phyloP scores from a whole-genome alignment of 2,329 filamentous ascomycete species.

The Phaeosphaeriaceae sp. region DNA sequence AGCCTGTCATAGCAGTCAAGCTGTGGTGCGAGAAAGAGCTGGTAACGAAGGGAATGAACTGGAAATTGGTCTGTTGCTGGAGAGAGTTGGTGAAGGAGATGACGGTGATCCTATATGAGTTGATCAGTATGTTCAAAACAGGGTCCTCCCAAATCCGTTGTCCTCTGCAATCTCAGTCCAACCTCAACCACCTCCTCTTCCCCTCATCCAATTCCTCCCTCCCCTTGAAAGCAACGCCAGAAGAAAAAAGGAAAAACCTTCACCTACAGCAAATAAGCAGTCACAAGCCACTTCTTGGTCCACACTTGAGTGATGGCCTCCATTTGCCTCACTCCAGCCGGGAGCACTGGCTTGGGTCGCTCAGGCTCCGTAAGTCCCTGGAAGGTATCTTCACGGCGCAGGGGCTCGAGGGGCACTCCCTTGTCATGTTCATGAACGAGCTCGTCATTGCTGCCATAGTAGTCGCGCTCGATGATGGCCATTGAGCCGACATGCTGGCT shows the following conservation, averaged over 20 bases:
- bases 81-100: slow-evolving; percentile 53
- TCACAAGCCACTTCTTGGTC: slow-evolving; percentile 49
- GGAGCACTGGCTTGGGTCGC: slow-evolving; percentile 8
- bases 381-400: slow-evolving; percentile 4
- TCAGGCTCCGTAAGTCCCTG: background rate
- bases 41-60: slow-evolving; percentile 48
- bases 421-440: background rate
- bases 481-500: background rate
- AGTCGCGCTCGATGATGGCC: background rate
- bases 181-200: no score
- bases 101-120: slow-evolving; percentile 18
- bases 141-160: background rate
- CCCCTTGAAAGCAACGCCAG: background rate
- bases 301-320: slow-evolving; percentile 53
- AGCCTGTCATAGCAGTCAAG: slow-evolving; percentile 39
- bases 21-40: slow-evolving; percentile 40
- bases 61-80: slow-evolving; percentile 51
- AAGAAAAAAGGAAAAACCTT: background rate
- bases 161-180: background rate
- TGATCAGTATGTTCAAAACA: no score
- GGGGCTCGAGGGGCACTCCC: background rate
- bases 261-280: slow-evolving; percentile 42
- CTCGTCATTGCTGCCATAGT: background rate
- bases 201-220: background rate
- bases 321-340: slow-evolving; percentile 39